Conservation (phyloP, 495 filamentous ascomycete species). For the Hamigera avellanea region DNA sequence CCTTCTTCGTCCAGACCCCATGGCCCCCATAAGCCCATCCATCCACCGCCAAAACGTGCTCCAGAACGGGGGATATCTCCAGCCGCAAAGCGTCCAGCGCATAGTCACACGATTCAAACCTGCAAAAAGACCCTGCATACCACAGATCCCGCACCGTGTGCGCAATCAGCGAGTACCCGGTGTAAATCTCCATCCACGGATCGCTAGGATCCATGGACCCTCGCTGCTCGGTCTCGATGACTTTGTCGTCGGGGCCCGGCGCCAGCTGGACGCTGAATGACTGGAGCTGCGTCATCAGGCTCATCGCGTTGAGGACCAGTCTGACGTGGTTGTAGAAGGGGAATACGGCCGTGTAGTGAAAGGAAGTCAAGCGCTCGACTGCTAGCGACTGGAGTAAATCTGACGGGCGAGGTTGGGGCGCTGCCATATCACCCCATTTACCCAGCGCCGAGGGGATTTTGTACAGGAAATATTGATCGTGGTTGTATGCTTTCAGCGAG, state of each 20-base stretch:
- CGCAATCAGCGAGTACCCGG: slow-evolving; percentile 26
- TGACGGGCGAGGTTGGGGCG: not conserved
- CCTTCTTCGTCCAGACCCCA: slow-evolving; percentile 16
- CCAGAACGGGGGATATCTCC: slow-evolving; percentile 14
- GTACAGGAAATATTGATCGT: slow-evolving; percentile 33
- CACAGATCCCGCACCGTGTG: slow-evolving; percentile 15
- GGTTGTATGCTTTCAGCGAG: slow-evolving; percentile 29
- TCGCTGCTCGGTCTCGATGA: slow-evolving; percentile 24
- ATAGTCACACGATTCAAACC: slow-evolving; percentile 20
- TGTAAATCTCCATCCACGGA: slow-evolving; percentile 33
- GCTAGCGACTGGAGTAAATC: slow-evolving; percentile 3
- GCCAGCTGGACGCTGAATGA: slow-evolving; percentile 22
- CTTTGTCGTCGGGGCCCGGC: slow-evolving; percentile 18
- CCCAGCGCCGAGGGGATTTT: slow-evolving; percentile 24
- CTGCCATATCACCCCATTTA: slow-evolving; percentile 16
- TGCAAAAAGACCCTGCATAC: slow-evolving; percentile 6
- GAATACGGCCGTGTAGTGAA: slow-evolving; percentile 32
- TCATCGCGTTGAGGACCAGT: slow-evolving; percentile 18
- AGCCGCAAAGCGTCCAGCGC: slow-evolving; percentile 17
- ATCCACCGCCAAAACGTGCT: slow-evolving; percentile 10
- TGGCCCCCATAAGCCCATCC: slow-evolving; percentile 21
- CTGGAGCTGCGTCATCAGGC: slow-evolving; percentile 17
- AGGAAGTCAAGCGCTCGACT: slow-evolving; percentile 15
- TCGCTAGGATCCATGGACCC: slow-evolving; percentile 32
- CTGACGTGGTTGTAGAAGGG: slow-evolving; percentile 35